Base-by-base conservation (phyloP, 1,284 basidiomycete species). In the Rhodofomes roseus region DNA sequence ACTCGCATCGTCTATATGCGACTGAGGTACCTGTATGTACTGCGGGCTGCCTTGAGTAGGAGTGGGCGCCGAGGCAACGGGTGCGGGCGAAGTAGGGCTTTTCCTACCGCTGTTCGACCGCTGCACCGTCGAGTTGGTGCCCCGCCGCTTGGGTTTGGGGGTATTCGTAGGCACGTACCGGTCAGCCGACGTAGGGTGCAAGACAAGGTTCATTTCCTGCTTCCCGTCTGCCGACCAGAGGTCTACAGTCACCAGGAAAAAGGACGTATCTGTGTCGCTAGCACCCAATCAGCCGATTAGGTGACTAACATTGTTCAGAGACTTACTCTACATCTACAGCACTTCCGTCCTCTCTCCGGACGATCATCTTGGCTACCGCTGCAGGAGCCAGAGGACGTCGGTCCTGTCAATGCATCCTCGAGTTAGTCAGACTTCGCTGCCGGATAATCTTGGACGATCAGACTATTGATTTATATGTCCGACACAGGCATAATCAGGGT, bases 301-400 rank as follows among this genome's bases (percentile, higher is more conserved):
- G 7, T 4, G 23, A 55, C 52, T 31, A 2, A 57, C 57, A 56
- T 51, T 51, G 53, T 39, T 61, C n/a, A 52, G 34, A 60, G 55
- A 79, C 90, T 69, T 68, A 94, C 93, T 91, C 87, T 56, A 89
- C 85, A 61, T 93, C 85, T 41, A 95, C 84, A 4, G 87, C 59
- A 34, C 79, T 82, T 62, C 89, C 83, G 65, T 91, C 85, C 57
- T 89, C 83, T 62, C 81, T 79, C 70, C 79, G 77, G 20, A 92
- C 87, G 54, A 87, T 77, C 85, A 93, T 87, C 73, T 89, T 91
- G 12, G 86, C 88, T 31, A 96, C 92, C 20, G 93, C 91, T 0
- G 94, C 93, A 53, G 94, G 94, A 0, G 93, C 93, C 60, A 96
- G 79, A 0, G 94, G 93, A 60, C 94, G 82, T 62, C 93, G 89